phyloP scores from a whole-genome alignment of 75 land plant species.

The Picea glauca region DNA sequence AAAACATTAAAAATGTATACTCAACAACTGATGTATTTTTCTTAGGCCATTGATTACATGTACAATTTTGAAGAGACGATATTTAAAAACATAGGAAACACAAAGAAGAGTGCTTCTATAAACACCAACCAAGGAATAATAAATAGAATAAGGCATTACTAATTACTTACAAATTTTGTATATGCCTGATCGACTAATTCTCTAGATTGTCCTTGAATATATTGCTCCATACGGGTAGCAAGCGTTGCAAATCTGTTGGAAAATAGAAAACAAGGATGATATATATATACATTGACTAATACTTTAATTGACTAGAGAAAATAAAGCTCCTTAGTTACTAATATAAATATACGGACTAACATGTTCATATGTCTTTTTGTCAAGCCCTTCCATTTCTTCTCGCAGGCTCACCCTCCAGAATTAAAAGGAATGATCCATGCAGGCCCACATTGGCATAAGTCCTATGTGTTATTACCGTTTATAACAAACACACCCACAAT shows the following conservation, averaged over 20 bases:
- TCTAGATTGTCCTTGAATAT: conserved; percentile 92
- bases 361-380: no score
- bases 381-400: no score
- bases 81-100: neutral
- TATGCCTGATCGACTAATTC: conserved; percentile 98
- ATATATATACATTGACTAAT: no score
- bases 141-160: neutral
- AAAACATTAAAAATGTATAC: neutral
- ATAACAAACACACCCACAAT: no score
- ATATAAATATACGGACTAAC: no score
- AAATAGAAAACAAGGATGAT: neutral
- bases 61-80: neutral
- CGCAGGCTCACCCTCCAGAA: no score
- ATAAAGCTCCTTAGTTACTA: no score
- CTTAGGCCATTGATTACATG: neutral
- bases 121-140: neutral
- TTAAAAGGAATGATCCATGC: no score
- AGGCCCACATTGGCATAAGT: no score
- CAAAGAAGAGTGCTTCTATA: neutral
- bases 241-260: conserved; percentile 80
- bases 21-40: neutral
- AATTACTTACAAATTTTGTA: conserved; percentile 77
- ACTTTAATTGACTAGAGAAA: no score
- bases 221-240: conserved; percentile 94
- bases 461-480: no score